Evolutionary conservation across 2,329 filamentous ascomycete genomes (phyloP), one percentile per base, ranked within the genome.

Genomic region (Diaporthe citrichinensis): DNA sequence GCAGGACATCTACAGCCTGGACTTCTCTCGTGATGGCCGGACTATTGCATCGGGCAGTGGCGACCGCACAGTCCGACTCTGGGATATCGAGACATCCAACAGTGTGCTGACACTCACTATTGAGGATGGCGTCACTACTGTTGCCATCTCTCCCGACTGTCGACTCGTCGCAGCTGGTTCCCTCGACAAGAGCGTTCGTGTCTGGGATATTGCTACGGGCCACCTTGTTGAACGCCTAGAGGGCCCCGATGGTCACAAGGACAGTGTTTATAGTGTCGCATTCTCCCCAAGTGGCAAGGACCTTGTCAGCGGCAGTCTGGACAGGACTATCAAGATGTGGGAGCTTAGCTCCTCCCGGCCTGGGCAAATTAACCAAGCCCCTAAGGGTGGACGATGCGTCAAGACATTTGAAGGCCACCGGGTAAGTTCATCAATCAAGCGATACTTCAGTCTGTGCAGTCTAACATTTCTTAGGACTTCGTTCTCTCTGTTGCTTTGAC

Each of bases 261-360:
- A 99, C 78, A 97, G 94, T 80, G 97, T 98, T 31, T 98, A 98
- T 84, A 96, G 94, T 17, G 97, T 99, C 31, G 96, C 97, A 0
- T 99, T 99, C 85, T 96, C 96, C 20, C 97, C 97, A 39, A 96
- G 94, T 80, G 96, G 96, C 77, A 94, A 95, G 80, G 95, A 98
- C 79, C 92, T 99, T 55, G 96, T 98, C 82, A 97, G 94, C 81
- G 97, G 97, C 78, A 97, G 94, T 89, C 87, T 98, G 80, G 97
- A 99, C 84, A 98, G 98, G 89, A 98, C 96, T 0, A 98, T 98
- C 88, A 98, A 98, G 88, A 98, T 98, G 94, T 99, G 97, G 96
- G 96, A 98, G 87, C 90, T 99, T 91, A 73, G 91, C 94, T 31
- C 91, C 93, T 59, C 91, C n/a, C 73, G 75, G 17, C 69, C 94